Conservation (phyloP, 1,139 yeast genomes). For the Trichomonascaceae sp. region DNA sequence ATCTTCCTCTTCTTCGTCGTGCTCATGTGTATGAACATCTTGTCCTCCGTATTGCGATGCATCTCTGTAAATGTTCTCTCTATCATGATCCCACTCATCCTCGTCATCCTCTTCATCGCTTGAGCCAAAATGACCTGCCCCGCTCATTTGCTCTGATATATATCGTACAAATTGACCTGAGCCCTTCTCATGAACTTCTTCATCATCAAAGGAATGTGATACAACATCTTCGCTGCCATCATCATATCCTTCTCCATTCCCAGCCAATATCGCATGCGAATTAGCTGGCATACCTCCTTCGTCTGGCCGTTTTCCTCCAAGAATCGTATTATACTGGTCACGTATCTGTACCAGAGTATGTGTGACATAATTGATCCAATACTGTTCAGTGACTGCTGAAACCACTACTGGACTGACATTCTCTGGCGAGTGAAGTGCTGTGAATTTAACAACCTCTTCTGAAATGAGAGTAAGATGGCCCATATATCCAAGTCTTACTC, state of each 20-base stretch:
- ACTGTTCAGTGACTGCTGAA: constrained; percentile 47
- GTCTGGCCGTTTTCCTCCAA: constrained; percentile 70
- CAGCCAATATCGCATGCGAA: constrained; percentile 32
- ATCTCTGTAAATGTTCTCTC: constrained; percentile 11
- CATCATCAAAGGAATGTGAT: constrained; percentile 18
- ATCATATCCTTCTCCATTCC: constrained; percentile 28
- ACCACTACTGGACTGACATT: constrained; percentile 56
- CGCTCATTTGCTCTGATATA: constrained; percentile 69
- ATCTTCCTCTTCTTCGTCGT: constrained; percentile 6
- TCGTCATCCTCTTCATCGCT: constrained; percentile 44
- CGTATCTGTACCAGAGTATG: constrained; percentile 81
- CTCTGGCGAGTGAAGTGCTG: constrained; percentile 63
- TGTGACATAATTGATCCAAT: constrained; percentile 83
- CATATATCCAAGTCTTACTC: constrained; percentile 86
- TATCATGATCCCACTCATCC: constrained; percentile 23
- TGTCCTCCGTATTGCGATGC: constrained; percentile 4
- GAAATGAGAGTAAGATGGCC: constrained; percentile 95
- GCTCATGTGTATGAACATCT: background rate
- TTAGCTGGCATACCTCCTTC: constrained; percentile 37
- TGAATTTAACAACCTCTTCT: constrained; percentile 94
- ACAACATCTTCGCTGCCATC: constrained; percentile 25
- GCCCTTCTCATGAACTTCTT: constrained; percentile 22
- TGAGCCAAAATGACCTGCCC: constrained; percentile 28
- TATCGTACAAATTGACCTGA: constrained; percentile 60
- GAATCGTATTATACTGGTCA: constrained; percentile 89